Evolutionary conservation across 1,139 yeast genomes (phyloP).

Genomic region (Kluyveromyces sp.): DNA sequence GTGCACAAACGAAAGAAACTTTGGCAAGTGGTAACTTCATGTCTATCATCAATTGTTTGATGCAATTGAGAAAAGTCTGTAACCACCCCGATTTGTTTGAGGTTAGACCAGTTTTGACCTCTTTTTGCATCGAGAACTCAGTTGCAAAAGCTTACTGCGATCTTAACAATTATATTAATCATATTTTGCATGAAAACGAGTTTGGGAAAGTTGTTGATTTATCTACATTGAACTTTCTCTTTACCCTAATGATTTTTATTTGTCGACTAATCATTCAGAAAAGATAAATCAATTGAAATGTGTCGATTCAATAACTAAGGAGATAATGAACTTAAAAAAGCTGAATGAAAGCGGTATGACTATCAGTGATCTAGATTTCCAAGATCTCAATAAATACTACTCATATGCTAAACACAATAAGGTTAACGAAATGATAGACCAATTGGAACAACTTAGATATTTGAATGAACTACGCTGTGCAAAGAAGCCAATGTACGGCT

Average conservation of each 20-base stretch:
- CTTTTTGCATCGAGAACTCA: slow-evolving; percentile 66
- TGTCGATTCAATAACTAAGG: slow-evolving; percentile 37
- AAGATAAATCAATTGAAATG: slow-evolving; percentile 44
- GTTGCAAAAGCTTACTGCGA: slow-evolving; percentile 46
- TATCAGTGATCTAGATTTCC: slow-evolving; percentile 21
- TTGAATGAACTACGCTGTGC: slow-evolving; percentile 58
- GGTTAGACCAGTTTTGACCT: slow-evolving; percentile 89
- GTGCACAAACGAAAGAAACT: slow-evolving; percentile 92
- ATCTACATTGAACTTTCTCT: slow-evolving; percentile 52
- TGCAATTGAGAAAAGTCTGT: slow-evolving; percentile 96
- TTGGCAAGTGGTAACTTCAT: slow-evolving; percentile 90
- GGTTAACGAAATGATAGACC: slow-evolving; percentile 43
- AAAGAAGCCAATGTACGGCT: slow-evolving; percentile 51
- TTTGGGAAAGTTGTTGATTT: slow-evolving; percentile 38
- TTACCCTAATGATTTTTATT: slow-evolving; percentile 41
- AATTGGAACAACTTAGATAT: slow-evolving; percentile 51
- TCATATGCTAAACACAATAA: slow-evolving; percentile 46
- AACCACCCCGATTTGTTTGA: slow-evolving; percentile 97
- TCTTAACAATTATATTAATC: slow-evolving; percentile 39
- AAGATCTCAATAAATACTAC: slow-evolving; percentile 51
- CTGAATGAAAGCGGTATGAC: slow-evolving; percentile 9
- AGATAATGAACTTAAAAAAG: slow-evolving; percentile 36
- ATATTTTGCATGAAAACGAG: slow-evolving; percentile 30
- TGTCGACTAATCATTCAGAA: slow-evolving; percentile 43
- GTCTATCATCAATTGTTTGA: slow-evolving; percentile 91